A percentile compares a stretch with the other conserved stretches of the same genome.
Evolutionary conservation across 805 yeast species (phyloP).

Genomic region (Huiozyma sinensis): DNA sequence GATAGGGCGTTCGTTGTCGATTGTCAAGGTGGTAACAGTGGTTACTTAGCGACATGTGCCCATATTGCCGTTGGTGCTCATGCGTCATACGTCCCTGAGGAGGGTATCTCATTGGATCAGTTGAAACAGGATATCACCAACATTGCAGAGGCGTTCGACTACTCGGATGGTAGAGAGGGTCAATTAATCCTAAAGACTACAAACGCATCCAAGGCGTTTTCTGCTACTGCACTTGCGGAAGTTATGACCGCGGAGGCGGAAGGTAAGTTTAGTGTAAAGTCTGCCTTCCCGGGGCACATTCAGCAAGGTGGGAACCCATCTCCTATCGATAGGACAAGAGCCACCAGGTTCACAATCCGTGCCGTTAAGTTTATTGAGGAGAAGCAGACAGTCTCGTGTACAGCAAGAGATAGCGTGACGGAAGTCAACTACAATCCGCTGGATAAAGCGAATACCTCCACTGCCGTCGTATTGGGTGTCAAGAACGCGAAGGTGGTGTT

Average conservation of each 20-base stretch:
- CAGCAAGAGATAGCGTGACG: conserved; percentile 21
- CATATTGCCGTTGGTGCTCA: conserved; percentile 64
- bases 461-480: conserved; percentile 79
- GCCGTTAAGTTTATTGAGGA: conserved; percentile 59
- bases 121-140: conserved; percentile 55
- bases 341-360: conserved; percentile 58
- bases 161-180: conserved; percentile 56
- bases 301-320: conserved; percentile 78
- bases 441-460: conserved; percentile 30
- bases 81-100: conserved; percentile 70
- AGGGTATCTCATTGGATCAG: conserved; percentile 47
- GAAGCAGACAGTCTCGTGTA: conserved; percentile 17
- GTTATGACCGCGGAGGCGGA: conserved; percentile 50
- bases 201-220: conserved; percentile 56
- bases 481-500: conserved; percentile 65
- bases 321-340: conserved; percentile 66
- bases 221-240: conserved; percentile 56
- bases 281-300: conserved; percentile 83
- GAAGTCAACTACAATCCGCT: conserved; percentile 18
- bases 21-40: conserved; percentile 79
- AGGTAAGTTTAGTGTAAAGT: conserved; percentile 61
- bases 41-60: conserved; percentile 60
- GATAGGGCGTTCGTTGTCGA: conserved; percentile 72
- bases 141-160: conserved; percentile 46
- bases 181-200: conserved; percentile 57